Evolutionary conservation across 2,329 filamentous ascomycete genomes (phyloP).

Genomic region (Fusarium veterinarium): DNA sequence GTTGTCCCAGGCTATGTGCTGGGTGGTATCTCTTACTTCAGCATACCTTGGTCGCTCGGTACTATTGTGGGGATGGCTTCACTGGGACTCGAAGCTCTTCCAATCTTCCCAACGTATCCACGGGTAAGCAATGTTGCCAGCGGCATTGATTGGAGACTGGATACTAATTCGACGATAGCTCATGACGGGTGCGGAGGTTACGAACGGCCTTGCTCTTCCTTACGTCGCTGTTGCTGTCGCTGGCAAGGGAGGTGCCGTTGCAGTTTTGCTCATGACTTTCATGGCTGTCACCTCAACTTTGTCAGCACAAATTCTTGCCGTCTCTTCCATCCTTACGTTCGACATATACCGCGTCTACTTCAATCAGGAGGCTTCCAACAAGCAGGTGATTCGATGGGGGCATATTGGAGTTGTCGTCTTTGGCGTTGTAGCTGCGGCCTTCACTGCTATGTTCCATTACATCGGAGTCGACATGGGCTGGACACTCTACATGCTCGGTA

Average conservation of each 20-base stretch:
- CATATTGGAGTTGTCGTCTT: slow-evolving; percentile 60
- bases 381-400: slow-evolving; percentile 61
- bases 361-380: slow-evolving; percentile 57
- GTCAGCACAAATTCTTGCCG: slow-evolving; percentile 63
- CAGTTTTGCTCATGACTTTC: neutral
- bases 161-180: no score
- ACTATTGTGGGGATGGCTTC: neutral
- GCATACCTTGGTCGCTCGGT: neutral
- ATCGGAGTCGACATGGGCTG: neutral
- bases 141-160: no score
- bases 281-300: slow-evolving; percentile 60
- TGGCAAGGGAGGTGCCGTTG: neutral
- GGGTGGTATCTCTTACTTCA: neutral
- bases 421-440: accelerated
- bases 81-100: neutral
- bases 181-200: neutral
- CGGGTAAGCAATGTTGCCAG: no score
- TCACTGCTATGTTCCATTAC: neutral
- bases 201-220: neutral
- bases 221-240: neutral
- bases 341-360: slow-evolving; percentile 64
- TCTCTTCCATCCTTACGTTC: slow-evolving; percentile 64
- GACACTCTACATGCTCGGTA: neutral
- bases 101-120: neutral
- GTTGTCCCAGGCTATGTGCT: neutral